phyloP scores from a whole-genome alignment of 2,329 filamentous ascomycete species.

The Tolypocladium pustulatum region DNA sequence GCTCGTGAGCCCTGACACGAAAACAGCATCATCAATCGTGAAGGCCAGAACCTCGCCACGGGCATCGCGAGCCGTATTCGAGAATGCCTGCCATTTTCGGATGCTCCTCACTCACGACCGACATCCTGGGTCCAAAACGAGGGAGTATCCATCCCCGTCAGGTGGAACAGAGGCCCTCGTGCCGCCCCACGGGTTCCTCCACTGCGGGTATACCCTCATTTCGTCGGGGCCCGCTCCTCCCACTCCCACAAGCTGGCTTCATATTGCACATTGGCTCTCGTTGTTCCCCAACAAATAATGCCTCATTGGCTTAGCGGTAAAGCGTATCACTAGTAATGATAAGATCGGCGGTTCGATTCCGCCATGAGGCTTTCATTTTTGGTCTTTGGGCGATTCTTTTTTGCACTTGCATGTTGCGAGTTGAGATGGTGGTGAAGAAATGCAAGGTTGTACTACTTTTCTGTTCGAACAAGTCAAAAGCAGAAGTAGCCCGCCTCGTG shows the following conservation, averaged over 20 bases:
- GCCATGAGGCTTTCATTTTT: constrained; percentile 16
- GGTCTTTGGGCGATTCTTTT: not conserved
- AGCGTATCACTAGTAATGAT: constrained; percentile 26
- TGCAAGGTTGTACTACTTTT: too few relatives aligned
- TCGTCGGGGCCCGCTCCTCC: not conserved
- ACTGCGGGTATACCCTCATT: not conserved
- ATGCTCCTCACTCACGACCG: not conserved
- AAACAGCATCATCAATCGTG: not conserved
- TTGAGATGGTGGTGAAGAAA: not conserved
- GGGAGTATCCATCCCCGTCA: too few relatives aligned
- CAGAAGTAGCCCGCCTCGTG: too few relatives aligned
- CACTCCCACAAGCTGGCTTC: not conserved
- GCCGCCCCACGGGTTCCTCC: not conserved
- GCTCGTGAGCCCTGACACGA: not conserved
- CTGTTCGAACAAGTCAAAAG: too few relatives aligned
- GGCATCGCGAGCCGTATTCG: not conserved
- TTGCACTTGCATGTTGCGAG: not conserved
- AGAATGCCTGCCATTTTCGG: not conserved
- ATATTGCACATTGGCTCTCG: not conserved
- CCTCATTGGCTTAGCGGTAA: constrained; percentile 25
- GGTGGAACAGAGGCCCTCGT: not conserved
- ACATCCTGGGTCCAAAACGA: not conserved
- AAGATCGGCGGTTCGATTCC: constrained; percentile 25
- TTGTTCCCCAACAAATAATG: not conserved
- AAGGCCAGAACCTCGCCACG: not conserved